Base-by-base conservation (phyloP, 2,329 filamentous ascomycete genomes). In the Calonectria multiphialidica region DNA sequence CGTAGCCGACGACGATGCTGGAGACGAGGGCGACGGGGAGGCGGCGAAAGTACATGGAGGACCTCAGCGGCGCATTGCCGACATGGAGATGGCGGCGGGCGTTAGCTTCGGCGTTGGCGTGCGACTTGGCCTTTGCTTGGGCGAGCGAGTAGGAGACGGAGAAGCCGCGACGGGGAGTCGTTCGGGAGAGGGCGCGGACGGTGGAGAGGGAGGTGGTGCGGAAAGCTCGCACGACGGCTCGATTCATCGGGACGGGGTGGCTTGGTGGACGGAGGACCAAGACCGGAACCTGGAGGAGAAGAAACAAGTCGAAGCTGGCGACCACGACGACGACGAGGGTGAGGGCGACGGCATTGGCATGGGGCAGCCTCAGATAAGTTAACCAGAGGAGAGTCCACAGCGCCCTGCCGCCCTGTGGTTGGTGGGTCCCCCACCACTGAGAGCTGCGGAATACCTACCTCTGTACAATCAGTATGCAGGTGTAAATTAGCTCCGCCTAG, bases 41-140 rank as follows among this genome's bases (percentile, higher is more conserved):
- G 77, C 92, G 89, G 75, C 94, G 92, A 80, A 93, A 85, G 84
- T 94, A 93, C 94, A 96, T 96, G 77, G 93, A 94, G 77, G 92
- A 92, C 76, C 87, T 89, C 69, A 93, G 86, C 69, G 90, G 86
- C 74, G 85, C 84, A 82, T 79, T 85, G 55, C 70, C 68, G 25
- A 72, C 61, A 21, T 67, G 67, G 45, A 71, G 33, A 5, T 68
- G 76, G 44, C 70, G 75, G 42, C 71, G 71, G 84, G 80, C 88
- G 87, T 76, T 85, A 80, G 77, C 84, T 82, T 71, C 72, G 42
- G 66, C 68, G 66, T 72, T 55, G 71, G 72, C 61, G 83, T 84
- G 84, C 74, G 86, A 85, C 76, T 80, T 74, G 63, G 87, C 81
- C 76, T 91, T 84, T 81, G 88, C 90, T 79, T 81, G 91, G 82